Conservation (phyloP, 352 stramenopile species). For the Phytophthora boehmeriae region DNA sequence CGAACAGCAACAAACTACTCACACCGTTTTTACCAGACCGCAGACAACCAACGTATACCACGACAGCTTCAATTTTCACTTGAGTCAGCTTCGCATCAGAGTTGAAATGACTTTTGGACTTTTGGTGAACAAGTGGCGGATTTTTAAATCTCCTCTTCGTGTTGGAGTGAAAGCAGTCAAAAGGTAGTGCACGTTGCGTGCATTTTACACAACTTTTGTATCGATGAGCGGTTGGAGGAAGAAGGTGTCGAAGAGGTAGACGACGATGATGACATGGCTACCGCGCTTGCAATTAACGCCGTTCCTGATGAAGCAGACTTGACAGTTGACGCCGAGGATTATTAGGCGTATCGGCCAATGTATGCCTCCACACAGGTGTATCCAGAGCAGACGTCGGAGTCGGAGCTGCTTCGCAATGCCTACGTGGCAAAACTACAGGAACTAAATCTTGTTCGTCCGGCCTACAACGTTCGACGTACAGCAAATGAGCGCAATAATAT, state of each 20-base stretch:
- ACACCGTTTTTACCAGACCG: constrained; percentile 2
- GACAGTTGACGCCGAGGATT: not conserved
- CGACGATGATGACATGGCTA: not conserved
- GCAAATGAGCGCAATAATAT: not conserved
- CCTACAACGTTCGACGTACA: not conserved
- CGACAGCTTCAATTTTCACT: constrained; percentile 7
- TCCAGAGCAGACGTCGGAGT: not conserved
- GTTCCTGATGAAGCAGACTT: not conserved
- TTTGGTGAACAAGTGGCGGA: constrained; percentile 20
- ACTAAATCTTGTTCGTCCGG: not conserved
- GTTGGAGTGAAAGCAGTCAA: constrained; percentile 9
- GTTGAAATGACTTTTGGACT: constrained; percentile 18
- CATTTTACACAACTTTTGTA: constrained; percentile 15
- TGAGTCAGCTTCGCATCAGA: too few relatives aligned
- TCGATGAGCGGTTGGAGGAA: not conserved
- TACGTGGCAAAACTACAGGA: constrained; percentile 4
- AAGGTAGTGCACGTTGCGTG: constrained; percentile 18
- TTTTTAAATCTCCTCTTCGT: constrained; percentile 11
- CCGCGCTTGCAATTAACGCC: not conserved
- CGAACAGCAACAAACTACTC: constrained; percentile 2
- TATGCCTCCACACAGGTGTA: constrained; percentile 2
- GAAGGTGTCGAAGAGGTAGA: too few relatives aligned
- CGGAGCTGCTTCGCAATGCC: not conserved
- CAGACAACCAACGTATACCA: not conserved
- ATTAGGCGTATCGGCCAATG: constrained; percentile 2